A percentile compares a stretch with the other conserved stretches of the same genome.
Conservation (phyloP, 345 rosid species). For the Ricinus communis region DNA sequence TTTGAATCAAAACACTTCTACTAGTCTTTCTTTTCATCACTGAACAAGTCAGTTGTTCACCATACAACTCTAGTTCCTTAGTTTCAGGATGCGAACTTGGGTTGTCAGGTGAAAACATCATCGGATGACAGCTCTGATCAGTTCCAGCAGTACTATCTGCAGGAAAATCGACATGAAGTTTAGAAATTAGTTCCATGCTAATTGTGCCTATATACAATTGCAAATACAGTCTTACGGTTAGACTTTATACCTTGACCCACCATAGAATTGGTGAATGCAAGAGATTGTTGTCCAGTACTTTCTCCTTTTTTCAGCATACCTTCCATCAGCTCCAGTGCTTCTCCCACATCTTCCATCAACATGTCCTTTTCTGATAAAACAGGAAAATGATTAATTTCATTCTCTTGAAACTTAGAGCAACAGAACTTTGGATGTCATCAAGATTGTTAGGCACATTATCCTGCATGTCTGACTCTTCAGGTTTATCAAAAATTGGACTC, state of each 20-base stretch:
- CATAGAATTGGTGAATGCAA: neutral
- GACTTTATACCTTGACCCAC: conserved; percentile 15
- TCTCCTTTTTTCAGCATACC: neutral
- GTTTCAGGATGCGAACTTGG: too few relatives aligned
- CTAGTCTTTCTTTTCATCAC: conserved; percentile 5
- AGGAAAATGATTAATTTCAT: neutral
- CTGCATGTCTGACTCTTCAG: too few relatives aligned
- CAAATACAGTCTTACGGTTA: neutral
- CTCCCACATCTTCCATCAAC: neutral
- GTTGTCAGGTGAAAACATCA: conserved; percentile 13
- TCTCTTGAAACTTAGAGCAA: neutral
- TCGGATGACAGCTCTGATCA: conserved; percentile 4
- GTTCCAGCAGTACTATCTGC: conserved; percentile 20
- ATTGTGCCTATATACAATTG: neutral
- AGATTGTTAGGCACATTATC: too few relatives aligned
- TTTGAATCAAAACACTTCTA: conserved; percentile 13
- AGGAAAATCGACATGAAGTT: neutral
- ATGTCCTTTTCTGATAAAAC: neutral
- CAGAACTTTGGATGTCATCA: conserved; percentile 2
- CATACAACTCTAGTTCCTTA: neutral
- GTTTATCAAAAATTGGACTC: neutral
- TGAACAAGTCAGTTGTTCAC: conserved; percentile 18
- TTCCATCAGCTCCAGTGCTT: neutral
- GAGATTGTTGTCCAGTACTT: neutral
- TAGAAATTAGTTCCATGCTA: neutral